A percentile compares a stretch with the other conserved stretches of the same genome.
phyloP scores from a whole-genome alignment of 306 rosid genomes.

The Inga laurina region DNA sequence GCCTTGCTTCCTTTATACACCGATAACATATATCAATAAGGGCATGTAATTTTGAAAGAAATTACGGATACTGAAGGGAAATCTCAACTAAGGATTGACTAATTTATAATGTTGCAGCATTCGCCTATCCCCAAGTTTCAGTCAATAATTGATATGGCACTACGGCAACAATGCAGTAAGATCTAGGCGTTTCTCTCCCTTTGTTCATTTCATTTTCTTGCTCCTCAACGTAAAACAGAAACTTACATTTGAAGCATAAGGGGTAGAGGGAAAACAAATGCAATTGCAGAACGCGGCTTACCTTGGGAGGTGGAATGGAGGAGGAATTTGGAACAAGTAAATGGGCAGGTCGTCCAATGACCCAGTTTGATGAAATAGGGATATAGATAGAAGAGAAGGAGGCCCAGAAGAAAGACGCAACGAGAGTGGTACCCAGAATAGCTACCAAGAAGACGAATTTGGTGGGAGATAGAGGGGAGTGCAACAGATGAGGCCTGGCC shows the following conservation, averaged over 20 bases:
- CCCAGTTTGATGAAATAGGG: conserved; percentile 55
- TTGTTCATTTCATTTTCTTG: background rate
- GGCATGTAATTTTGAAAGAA: background rate
- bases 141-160: background rate
- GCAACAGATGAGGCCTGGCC: conserved; percentile 51
- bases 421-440: conserved; percentile 49
- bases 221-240: background rate
- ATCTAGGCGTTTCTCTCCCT: background rate
- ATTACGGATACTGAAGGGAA: background rate
- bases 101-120: background rate
- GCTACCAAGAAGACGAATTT: conserved; percentile 39
- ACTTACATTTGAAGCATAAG: background rate
- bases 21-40: background rate
- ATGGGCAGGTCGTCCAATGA: background rate
- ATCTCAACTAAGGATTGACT: background rate
- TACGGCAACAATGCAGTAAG: background rate
- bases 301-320: conserved; percentile 21
- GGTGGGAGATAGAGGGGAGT: conserved; percentile 27
- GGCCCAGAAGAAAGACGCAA: conserved; percentile 58
- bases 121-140: background rate
- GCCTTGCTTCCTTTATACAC: background rate
- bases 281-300: conserved; percentile 7
- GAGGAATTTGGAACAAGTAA: conserved; percentile 35
- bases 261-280: background rate
- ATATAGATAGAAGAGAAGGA: conserved; percentile 45